Evolutionary conservation across 2,329 filamentous ascomycete species (phyloP).

Genomic region (Cladosporium colombiae): DNA sequence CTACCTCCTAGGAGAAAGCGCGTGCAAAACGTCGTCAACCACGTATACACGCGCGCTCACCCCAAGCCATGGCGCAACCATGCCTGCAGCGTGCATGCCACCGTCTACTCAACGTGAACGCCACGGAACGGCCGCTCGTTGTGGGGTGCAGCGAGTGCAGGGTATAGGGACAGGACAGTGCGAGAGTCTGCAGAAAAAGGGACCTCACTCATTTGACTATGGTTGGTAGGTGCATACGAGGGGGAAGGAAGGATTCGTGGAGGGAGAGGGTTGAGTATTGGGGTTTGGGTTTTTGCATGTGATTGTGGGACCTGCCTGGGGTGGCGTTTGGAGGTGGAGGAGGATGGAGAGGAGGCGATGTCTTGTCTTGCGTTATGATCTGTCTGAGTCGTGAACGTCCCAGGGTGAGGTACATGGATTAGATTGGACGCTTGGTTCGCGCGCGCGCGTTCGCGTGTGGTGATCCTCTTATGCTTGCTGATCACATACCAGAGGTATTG

Average conservation of each 20-base stretch:
- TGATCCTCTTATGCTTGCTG: background rate
- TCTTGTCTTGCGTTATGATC: background rate
- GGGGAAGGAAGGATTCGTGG: background rate
- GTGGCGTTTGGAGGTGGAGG: background rate
- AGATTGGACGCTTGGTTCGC: background rate
- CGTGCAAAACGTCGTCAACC: background rate
- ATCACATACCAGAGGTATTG: background rate
- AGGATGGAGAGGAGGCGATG: background rate
- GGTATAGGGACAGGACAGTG: background rate
- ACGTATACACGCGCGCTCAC: background rate
- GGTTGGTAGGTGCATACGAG: background rate
- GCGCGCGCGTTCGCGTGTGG: background rate
- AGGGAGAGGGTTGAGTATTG: background rate
- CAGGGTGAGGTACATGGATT: background rate
- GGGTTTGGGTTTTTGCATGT: background rate
- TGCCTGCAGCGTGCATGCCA: constrained; percentile 15
- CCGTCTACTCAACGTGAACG: constrained; percentile 20
- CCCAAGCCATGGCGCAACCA: constrained; percentile 14
- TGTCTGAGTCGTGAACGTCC: background rate
- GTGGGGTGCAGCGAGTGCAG: background rate
- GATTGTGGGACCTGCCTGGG: background rate
- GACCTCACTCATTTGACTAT: background rate
- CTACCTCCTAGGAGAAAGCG: background rate
- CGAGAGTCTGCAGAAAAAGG: background rate
- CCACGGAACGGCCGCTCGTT: constrained; percentile 4